These are phyloP conservation scores for Penicillium ucsense DNA, from an alignment of 495 filamentous ascomycete genomes.

Conservation along the genomic window DNA sequence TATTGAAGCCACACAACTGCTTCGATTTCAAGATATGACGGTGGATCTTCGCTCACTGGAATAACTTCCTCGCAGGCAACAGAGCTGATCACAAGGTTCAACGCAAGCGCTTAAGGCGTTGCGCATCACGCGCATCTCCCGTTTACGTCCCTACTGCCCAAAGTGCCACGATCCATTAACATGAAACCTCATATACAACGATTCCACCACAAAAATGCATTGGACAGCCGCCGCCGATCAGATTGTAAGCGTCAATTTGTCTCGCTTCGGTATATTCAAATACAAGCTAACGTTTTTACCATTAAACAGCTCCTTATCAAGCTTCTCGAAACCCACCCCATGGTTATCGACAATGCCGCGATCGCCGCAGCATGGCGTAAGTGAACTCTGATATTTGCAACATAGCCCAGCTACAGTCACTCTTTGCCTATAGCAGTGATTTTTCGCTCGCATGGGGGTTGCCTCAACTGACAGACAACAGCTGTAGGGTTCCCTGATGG, in stretches of 20 bases:
- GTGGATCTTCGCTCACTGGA: too few relatives aligned
- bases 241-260: conserved; percentile 1
- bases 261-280: background rate
- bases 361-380: conserved; percentile 39
- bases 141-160: background rate
- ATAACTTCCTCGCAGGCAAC: too few relatives aligned
- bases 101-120: too few relatives aligned
- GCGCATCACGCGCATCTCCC: background rate
- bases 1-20: too few relatives aligned
- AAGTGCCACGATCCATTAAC: background rate
- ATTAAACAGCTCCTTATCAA: conserved; percentile 33
- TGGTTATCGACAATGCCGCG: conserved; percentile 28
- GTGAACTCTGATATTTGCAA: conserved; percentile 1
- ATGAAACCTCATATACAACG: background rate
- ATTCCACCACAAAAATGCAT: background rate
- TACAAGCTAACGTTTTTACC: background rate
- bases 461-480: background rate
- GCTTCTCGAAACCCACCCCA: conserved; percentile 34
- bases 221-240: conserved; percentile 8
- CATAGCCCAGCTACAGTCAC: background rate
- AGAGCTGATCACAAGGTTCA: too few relatives aligned
- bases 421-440: background rate
- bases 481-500: conserved; percentile 15
- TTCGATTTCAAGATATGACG: too few relatives aligned
- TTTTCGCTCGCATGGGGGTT: background rate